These are phyloP conservation scores for Mediolabrus comicus DNA, from an alignment of 108 stramenopile species.

Conservation along the genomic window DNA sequence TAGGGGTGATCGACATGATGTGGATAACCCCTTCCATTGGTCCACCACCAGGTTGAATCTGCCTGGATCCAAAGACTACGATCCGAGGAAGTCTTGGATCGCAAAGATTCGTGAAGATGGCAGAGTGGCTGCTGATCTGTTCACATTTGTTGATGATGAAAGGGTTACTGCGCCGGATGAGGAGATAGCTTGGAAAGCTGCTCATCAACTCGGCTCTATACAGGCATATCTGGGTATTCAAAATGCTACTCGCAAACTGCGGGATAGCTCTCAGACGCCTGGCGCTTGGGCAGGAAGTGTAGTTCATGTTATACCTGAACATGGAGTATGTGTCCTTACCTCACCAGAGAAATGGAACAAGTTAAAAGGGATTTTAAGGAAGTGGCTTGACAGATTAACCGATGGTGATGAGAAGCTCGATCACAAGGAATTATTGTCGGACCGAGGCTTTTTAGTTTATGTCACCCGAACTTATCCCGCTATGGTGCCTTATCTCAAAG, in stretches of 20 bases:
- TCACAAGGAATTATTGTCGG: conserved; percentile 22
- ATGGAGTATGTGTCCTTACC: conserved; percentile 11
- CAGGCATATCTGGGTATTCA: conserved; percentile 52
- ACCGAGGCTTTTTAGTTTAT: conserved; percentile 51
- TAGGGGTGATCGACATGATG: conserved; percentile 31
- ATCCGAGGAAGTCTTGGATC: conserved; percentile 39
- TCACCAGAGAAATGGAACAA: conserved; percentile 44
- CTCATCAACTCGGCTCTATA: background rate
- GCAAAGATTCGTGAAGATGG: conserved; percentile 34
- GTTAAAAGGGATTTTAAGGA: background rate
- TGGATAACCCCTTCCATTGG: conserved; percentile 43
- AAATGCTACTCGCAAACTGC: conserved; percentile 51
- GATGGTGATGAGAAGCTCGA: background rate
- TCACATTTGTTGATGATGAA: conserved; percentile 50
- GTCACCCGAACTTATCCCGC: conserved; percentile 34
- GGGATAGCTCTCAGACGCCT: conserved; percentile 11
- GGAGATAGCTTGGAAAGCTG: background rate
- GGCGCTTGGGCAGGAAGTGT: conserved; percentile 54
- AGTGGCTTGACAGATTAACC: conserved; percentile 4
- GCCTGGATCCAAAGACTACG: conserved; percentile 34
- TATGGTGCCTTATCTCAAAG: conserved; percentile 49
- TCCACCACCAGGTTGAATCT: conserved; percentile 33
- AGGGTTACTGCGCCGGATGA: conserved; percentile 1
- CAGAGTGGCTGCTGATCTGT: conserved; percentile 31
- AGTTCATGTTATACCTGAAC: background rate